Conservation (phyloP, 1,284 basidiomycete genomes). For the Cryptococcus sp. region DNA sequence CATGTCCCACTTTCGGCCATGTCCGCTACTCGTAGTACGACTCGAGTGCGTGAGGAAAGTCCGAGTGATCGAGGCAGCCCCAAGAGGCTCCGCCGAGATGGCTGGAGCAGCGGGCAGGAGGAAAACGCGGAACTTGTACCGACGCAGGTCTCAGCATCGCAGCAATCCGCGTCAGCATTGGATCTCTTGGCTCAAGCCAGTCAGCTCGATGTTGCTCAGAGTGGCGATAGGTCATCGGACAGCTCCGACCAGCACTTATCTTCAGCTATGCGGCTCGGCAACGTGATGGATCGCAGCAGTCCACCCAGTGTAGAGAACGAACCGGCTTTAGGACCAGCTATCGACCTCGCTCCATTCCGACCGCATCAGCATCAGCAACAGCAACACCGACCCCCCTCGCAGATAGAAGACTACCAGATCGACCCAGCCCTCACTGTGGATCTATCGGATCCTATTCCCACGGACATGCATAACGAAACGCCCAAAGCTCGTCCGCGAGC, state of each 20-base stretch:
- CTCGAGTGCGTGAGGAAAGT: conserved; percentile 24
- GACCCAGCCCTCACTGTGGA: conserved; percentile 20
- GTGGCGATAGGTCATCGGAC: conserved; percentile 12
- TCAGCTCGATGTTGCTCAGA: conserved; percentile 35
- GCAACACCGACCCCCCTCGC: neutral
- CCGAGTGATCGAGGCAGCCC: conserved; percentile 33
- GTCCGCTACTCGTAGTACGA: conserved; percentile 40
- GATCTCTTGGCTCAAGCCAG: conserved; percentile 48
- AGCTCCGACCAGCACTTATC: conserved; percentile 10
- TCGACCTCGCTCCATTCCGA: conserved; percentile 29
- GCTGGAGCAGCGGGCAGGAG: conserved; percentile 9
- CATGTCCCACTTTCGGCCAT: conserved; percentile 26
- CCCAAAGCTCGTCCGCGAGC: conserved; percentile 26
- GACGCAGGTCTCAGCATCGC: conserved; percentile 10
- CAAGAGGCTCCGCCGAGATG: conserved; percentile 25
- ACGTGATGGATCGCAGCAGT: conserved; percentile 17
- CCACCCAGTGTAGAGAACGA: conserved; percentile 13
- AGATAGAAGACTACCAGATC: conserved; percentile 20
- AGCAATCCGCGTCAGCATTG: conserved; percentile 35
- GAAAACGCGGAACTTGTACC: conserved; percentile 1
- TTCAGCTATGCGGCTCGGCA: conserved; percentile 20
- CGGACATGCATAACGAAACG: conserved; percentile 6
- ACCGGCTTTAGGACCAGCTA: conserved; percentile 38
- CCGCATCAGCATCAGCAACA: neutral
- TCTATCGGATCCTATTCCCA: neutral